Conservation (phyloP, 2,329 filamentous ascomycete genomes). For the Leptodontidium sp. region DNA sequence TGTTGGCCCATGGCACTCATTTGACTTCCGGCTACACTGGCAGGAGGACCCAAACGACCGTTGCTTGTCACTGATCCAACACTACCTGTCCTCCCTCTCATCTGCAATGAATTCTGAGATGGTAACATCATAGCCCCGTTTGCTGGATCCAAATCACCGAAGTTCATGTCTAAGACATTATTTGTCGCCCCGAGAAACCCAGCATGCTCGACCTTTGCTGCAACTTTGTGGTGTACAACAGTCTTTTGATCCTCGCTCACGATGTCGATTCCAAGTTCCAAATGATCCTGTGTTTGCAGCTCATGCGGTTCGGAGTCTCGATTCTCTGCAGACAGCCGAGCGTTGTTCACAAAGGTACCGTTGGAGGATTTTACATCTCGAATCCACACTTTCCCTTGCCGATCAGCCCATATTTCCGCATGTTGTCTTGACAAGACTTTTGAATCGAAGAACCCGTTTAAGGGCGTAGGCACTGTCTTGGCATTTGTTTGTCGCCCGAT, state of each 20-base stretch:
- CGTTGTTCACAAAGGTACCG: constrained; percentile 96
- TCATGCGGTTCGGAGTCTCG: constrained; percentile 96
- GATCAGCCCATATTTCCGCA: constrained; percentile 92
- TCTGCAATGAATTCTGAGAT: constrained; percentile 71
- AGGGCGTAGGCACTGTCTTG: constrained; percentile 88
- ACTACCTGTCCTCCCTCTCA: constrained; percentile 74
- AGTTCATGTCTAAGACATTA: constrained; percentile 87
- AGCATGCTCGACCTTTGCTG: constrained; percentile 94
- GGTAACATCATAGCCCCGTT: constrained; percentile 77
- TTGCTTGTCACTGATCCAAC: constrained; percentile 69
- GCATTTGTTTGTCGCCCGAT: constrained; percentile 98
- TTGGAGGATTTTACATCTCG: constrained; percentile 98
- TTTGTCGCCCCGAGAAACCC: constrained; percentile 79
- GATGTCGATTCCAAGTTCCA: constrained; percentile 97
- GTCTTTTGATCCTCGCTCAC: constrained; percentile 99
- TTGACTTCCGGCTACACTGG: constrained; percentile 62
- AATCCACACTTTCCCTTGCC: constrained; percentile 90
- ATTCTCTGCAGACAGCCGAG: constrained; percentile 90
- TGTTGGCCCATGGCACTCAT: constrained; percentile 71
- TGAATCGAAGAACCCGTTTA: constrained; percentile 97
- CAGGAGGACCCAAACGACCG: constrained; percentile 61
- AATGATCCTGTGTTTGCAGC: constrained; percentile 86
- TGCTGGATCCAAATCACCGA: constrained; percentile 87
- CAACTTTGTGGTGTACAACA: constrained; percentile 97
- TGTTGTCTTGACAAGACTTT: constrained; percentile 97